Conservation (phyloP, 495 filamentous ascomycete genomes). For the Penicillium coprophilum region DNA sequence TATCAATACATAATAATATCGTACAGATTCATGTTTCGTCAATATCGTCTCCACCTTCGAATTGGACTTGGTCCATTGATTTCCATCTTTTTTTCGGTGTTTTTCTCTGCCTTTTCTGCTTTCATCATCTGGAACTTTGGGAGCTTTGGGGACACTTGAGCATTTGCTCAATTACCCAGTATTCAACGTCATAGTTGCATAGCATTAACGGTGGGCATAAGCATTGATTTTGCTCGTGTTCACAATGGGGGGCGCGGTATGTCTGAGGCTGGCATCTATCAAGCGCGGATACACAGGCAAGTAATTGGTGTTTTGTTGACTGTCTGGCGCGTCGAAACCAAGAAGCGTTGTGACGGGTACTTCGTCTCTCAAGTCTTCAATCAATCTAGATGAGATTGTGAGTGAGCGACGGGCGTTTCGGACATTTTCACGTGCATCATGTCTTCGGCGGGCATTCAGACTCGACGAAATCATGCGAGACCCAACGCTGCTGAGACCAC, state of each 20-base stretch:
- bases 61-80: neutral
- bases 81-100: neutral
- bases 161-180: neutral
- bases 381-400: neutral
- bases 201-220: neutral
- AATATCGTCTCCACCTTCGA: neutral
- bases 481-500: neutral
- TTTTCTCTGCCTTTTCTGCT: neutral
- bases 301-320: neutral
- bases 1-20: neutral
- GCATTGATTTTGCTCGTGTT: slow-evolving; percentile 11
- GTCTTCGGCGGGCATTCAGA: neutral
- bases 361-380: neutral
- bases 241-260: slow-evolving; percentile 4
- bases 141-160: neutral
- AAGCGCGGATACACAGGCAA: neutral
- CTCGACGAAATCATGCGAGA: slow-evolving; percentile 2
- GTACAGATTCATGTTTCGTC: neutral
- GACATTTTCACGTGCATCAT: neutral
- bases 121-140: neutral
- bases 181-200: neutral
- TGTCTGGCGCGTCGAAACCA: slow-evolving; percentile 2
- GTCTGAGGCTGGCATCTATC: neutral
- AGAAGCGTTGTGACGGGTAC: neutral
- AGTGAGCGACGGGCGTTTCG: neutral